Evolutionary conservation across 2,329 filamentous ascomycete species (phyloP), one percentile per base, ranked within the genome.

Genomic region (Pseudomassariella vexata): DNA sequence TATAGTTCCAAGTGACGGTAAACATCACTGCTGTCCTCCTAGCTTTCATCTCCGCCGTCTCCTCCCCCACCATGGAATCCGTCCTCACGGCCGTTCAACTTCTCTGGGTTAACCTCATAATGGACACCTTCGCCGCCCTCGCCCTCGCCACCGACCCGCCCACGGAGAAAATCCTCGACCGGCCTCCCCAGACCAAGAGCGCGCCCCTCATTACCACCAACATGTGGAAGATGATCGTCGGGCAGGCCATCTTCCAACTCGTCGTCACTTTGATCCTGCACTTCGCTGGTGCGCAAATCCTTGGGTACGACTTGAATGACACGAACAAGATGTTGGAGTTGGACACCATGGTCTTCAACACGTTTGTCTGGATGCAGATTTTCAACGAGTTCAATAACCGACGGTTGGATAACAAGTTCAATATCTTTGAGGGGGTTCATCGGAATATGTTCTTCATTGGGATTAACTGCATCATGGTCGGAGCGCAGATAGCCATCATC

Each of bases 351-450:
- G 70, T 83, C 28, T 83, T 83, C 61, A 83, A 83, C 55, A 76
- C 72, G 0, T 83, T 80, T 45, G 79, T 83, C 3, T 83, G 78
- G 77, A 76, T 83, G 66, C 79, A 83, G 47, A 80, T 83, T 39
- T 83, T 82, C 61, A 82, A 82, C 53, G 68, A 79, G 53, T 71
- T 79, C 59, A 82, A 81, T 56, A 77, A 75, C 48, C 68, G 76
- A 19, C 73, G 75, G 23, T 60, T 79, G 1, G 76, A 79, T 46
- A 79, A 79, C 54, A 66, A 68, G 38, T 66, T 79, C 57, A 79
- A 79, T 44, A 68, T 79, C 24, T 69, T 79, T 32, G 68, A 76
- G 44, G 73, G 73, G 7, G 52, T 79, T 4, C 60, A 66, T 38
- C 63, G 63, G 32, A 79, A 79, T 48, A 59, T 55, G 37, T 76